Conservation (phyloP, 176 grass and related monocot genomes). For the maize (Zea mays) region Zm-B73-REFERENCE-NAM-5.0 NC_050101.1:164939501-164940000, state of each 20-base stretch:
- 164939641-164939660: constrained; percentile 74
- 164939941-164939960: constrained; percentile 9
- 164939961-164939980: not conserved
- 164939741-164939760: not conserved
- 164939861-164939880: not conserved
- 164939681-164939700: not conserved
- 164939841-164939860: not conserved
- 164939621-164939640: constrained; percentile 98
- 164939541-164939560: constrained; percentile 83
- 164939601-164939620: constrained; percentile 94
- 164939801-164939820: not conserved
- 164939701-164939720: not conserved
- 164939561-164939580: constrained; percentile 95
- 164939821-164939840: not conserved
- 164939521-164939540: constrained; percentile 79
- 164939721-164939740: not conserved
- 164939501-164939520: constrained; percentile 75
- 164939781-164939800: constrained; percentile 5
- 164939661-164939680: not conserved
- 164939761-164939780: not conserved
- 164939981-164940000: not conserved
- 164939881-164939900: not conserved
- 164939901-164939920: not conserved
- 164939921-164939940: not conserved
- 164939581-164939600: constrained; percentile 97